phyloP scores from a whole-genome alignment of 2,329 filamentous ascomycete genomes.

The Cordyceps farinosa region DNA sequence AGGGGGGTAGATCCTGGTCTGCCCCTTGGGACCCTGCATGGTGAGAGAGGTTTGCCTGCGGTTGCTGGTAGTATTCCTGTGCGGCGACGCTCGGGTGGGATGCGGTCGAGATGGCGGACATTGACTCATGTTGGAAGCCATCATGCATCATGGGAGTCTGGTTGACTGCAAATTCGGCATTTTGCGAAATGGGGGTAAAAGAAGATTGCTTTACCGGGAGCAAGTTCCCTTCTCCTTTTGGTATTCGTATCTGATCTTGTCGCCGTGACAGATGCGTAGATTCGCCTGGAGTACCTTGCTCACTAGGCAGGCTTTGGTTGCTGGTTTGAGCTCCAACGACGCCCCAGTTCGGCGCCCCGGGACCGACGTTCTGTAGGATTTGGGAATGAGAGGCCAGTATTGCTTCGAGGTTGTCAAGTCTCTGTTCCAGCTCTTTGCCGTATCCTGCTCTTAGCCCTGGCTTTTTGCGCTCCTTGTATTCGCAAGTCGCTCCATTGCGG shows the following conservation, averaged over 20 bases:
- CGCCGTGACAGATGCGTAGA: constrained; percentile 44
- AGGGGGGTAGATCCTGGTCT: constrained; percentile 69
- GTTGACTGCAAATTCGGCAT: constrained; percentile 48
- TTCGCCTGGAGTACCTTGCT: constrained; percentile 55
- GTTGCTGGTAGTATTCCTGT: constrained; percentile 47
- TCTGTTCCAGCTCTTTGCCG: constrained; percentile 68
- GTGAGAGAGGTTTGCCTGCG: constrained; percentile 16
- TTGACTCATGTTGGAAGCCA: constrained; percentile 44
- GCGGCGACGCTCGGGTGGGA: constrained; percentile 40
- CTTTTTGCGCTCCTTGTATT: constrained; percentile 68
- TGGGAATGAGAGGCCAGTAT: constrained; percentile 63
- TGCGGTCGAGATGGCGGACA: constrained; percentile 38
- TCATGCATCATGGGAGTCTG: constrained; percentile 48
- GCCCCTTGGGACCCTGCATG: constrained; percentile 13
- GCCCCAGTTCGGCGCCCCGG: constrained; percentile 30
- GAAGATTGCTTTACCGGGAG: constrained; percentile 58
- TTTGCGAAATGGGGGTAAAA: constrained; percentile 44
- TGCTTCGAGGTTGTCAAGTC: constrained; percentile 66
- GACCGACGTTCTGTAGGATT: constrained; percentile 58
- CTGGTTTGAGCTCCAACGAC: constrained; percentile 29
- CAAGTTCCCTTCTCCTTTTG: constrained; percentile 56
- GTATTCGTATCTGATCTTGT: constrained; percentile 47
- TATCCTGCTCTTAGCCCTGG: constrained; percentile 65
- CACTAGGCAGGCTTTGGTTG: constrained; percentile 49
- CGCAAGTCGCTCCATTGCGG: constrained; percentile 59